Conservation (phyloP, 2,329 filamentous ascomycete genomes). For the Beauveria australis region DNA sequence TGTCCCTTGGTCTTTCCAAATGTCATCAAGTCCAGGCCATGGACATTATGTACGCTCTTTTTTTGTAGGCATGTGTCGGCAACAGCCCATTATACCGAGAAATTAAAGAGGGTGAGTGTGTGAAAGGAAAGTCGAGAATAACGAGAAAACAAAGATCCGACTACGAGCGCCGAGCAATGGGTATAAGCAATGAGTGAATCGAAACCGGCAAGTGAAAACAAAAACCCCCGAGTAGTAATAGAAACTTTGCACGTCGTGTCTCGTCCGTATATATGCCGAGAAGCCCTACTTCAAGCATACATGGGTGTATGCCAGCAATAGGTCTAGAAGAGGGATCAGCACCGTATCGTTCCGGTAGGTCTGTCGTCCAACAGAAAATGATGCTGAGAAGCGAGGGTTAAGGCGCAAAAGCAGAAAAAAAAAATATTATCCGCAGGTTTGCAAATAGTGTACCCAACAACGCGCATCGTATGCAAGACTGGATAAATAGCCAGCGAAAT, state of each 20-base stretch:
- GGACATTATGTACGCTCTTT: constrained; percentile 6
- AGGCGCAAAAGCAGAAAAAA: not conserved
- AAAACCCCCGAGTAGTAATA: not conserved
- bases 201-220: not conserved
- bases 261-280: not conserved
- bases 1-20: not conserved
- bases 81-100: not conserved
- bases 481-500: not conserved
- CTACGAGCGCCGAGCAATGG: constrained; percentile 9
- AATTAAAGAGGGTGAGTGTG: not conserved
- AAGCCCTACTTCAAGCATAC: not conserved
- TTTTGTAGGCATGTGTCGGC: not conserved
- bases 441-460: constrained; percentile 2
- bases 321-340: not conserved
- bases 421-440: not conserved
- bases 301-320: not conserved
- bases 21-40: not conserved
- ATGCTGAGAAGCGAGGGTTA: not conserved
- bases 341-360: not conserved
- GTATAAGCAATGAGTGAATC: constrained; percentile 8
- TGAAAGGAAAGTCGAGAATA: not conserved
- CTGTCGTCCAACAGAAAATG: not conserved
- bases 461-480: constrained; percentile 7
- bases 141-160: not conserved
- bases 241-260: constrained; percentile 7